Evolutionary conservation across 2,329 filamentous ascomycete genomes (phyloP).

Genomic region (Colletotrichum lini): DNA sequence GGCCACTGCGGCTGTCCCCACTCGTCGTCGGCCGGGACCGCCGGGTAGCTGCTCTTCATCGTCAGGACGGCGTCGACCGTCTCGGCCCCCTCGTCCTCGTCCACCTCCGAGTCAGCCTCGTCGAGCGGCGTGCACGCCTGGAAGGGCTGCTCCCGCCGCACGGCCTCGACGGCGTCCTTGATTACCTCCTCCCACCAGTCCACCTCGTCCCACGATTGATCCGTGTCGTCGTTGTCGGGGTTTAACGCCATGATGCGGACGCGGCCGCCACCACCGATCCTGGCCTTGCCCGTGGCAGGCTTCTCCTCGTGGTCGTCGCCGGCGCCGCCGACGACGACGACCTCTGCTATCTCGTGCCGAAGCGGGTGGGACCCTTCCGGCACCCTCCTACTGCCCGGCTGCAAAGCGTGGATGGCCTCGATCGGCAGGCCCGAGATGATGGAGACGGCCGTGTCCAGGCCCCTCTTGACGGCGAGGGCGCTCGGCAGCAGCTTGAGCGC

Average conservation of each 20-base stretch:
- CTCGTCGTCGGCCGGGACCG: constrained; percentile 36
- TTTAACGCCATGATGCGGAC: constrained; percentile 22
- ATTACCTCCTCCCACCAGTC: constrained; percentile 40
- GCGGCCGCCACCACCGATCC: neutral
- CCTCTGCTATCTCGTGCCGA: too few species aligned
- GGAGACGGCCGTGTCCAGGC: constrained; percentile 27
- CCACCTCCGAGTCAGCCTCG: constrained; percentile 40
- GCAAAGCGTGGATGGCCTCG: constrained; percentile 27
- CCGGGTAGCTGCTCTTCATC: constrained; percentile 26
- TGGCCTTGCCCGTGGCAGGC: neutral
- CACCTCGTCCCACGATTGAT: constrained; percentile 31
- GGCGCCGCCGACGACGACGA: neutral
- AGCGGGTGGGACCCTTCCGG: too few species aligned
- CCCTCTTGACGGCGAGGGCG: constrained; percentile 34
- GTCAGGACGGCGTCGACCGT: constrained; percentile 39
- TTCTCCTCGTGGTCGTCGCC: neutral
- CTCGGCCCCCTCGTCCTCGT: constrained; percentile 38
- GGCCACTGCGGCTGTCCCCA: constrained; percentile 41
- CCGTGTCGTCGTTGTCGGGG: neutral
- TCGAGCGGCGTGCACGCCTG: constrained; percentile 37
- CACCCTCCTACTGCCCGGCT: neutral
- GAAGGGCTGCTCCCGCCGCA: constrained; percentile 31
- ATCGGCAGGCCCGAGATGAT: constrained; percentile 34
- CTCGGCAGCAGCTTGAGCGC: constrained; percentile 40
- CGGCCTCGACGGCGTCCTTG: constrained; percentile 40